A percentile compares a stretch with the other conserved stretches of the same genome.
These are phyloP conservation scores for Crucibulum laeve DNA, from an alignment of 768 basidiomycete genomes.

Conservation along the genomic window DNA sequence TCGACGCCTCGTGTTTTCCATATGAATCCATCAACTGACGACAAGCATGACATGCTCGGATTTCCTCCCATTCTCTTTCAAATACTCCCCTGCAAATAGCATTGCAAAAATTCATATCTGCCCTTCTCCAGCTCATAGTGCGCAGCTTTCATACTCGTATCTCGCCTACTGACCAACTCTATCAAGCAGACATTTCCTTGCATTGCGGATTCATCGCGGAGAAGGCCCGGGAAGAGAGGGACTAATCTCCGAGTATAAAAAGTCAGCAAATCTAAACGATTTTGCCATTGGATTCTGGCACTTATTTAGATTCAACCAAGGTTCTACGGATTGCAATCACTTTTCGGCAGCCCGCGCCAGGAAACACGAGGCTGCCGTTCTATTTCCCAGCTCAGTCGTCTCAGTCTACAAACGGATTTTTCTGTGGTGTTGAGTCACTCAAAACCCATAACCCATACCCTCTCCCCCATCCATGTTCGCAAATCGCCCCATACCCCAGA, in stretches of 20 bases:
- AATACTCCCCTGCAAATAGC: background rate
- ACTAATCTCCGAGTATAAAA: constrained; percentile 12
- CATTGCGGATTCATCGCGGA: too few relatives aligned
- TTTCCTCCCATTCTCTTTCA: background rate
- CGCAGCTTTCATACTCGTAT: too few relatives aligned
- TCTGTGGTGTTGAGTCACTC: constrained; percentile 25
- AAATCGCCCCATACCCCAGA: constrained; percentile 2
- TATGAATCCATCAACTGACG: constrained; percentile 15
- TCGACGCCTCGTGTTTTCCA: constrained; percentile 20
- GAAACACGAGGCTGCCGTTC: constrained; percentile 36
- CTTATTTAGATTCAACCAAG: constrained; percentile 1
- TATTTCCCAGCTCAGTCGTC: constrained; percentile 29
- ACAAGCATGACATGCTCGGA: background rate
- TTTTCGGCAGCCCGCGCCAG: constrained; percentile 27
- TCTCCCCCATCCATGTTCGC: constrained; percentile 12
- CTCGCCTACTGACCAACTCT: too few relatives aligned
- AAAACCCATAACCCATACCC: constrained; percentile 10
- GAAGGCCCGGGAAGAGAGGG: constrained; percentile 1
- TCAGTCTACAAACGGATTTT: constrained; percentile 23
- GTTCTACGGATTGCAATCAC: constrained; percentile 24
- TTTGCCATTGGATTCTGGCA: too few relatives aligned
- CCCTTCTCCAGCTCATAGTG: too few relatives aligned
- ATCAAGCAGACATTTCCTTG: too few relatives aligned
- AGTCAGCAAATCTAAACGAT: too few relatives aligned
- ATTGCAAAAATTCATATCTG: too few relatives aligned